These are phyloP conservation scores for Clohesyomyces aquaticus DNA, from an alignment of 495 filamentous ascomycete genomes.

Conservation along the genomic window DNA sequence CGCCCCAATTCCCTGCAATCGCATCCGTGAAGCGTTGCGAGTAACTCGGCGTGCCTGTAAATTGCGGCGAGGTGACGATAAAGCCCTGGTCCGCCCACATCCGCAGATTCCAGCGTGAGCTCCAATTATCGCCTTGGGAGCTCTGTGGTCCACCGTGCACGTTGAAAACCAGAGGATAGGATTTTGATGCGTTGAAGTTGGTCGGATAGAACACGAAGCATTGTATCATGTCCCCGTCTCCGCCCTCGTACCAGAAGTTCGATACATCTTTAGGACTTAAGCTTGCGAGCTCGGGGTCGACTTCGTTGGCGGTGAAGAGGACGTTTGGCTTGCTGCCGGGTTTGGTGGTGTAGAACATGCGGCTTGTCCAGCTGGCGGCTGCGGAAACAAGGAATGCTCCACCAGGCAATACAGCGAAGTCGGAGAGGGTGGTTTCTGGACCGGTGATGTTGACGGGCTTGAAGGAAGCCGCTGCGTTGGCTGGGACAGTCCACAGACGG, in stretches of 20 bases:
- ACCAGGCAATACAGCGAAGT: slow-evolving; percentile 46
- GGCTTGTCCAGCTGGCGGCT: slow-evolving; percentile 47
- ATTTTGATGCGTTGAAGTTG: slow-evolving; percentile 52
- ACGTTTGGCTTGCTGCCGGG: slow-evolving; percentile 39
- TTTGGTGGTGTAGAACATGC: slow-evolving; percentile 48
- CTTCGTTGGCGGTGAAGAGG: slow-evolving; percentile 44
- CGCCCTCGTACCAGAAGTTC: slow-evolving; percentile 47
- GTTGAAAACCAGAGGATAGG: slow-evolving; percentile 55
- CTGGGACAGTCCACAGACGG: slow-evolving; percentile 31
- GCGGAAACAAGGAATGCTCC: slow-evolving; percentile 47
- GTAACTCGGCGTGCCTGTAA: slow-evolving; percentile 57
- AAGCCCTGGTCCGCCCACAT: slow-evolving; percentile 60
- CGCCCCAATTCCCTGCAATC: slow-evolving; percentile 58
- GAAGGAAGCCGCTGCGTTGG: not conserved
- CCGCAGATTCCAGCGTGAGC: slow-evolving; percentile 56
- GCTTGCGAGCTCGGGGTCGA: slow-evolving; percentile 38
- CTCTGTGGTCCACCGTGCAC: slow-evolving; percentile 61
- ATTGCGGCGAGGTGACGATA: slow-evolving; percentile 58
- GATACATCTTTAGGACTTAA: slow-evolving; percentile 33
- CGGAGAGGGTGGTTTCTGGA: slow-evolving; percentile 26
- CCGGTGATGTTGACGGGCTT: slow-evolving; percentile 27
- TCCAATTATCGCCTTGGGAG: slow-evolving; percentile 56
- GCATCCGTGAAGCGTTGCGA: slow-evolving; percentile 54
- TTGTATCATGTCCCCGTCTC: slow-evolving; percentile 48
- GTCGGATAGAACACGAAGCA: slow-evolving; percentile 53